Conservation (phyloP, 176 grass and related monocot genomes). For the Aegilops longissima region DNA sequence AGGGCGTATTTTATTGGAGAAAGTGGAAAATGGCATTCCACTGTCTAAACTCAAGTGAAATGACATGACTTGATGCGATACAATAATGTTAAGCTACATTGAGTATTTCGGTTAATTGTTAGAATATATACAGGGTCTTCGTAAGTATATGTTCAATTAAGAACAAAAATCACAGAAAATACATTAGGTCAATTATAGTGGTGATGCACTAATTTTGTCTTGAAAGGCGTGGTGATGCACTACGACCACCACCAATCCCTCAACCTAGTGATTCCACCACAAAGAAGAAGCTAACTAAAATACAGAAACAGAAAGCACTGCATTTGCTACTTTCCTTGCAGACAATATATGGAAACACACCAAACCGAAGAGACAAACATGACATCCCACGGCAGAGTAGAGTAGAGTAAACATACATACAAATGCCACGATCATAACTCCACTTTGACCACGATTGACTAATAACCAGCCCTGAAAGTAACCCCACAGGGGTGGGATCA, state of each 20-base stretch:
- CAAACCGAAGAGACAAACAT: constrained; percentile 48
- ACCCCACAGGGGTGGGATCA: constrained; percentile 19
- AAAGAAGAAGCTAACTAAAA: background rate
- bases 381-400: background rate
- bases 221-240: constrained; percentile 33
- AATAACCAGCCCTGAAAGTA: constrained; percentile 28
- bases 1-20: no score
- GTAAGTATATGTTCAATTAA: background rate
- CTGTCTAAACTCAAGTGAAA: background rate
- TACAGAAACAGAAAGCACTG: background rate
- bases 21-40: no score
- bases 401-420: background rate
- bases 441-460: constrained; percentile 32
- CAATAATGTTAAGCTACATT: background rate
- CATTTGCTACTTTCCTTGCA: background rate
- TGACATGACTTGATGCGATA: background rate
- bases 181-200: constrained; percentile 20
- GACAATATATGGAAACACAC: constrained; percentile 14
- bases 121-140: no score
- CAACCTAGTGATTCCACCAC: background rate
- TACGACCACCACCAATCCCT: background rate
- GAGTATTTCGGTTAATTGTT: background rate
- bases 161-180: background rate
- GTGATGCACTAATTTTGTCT: constrained; percentile 25
- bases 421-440: constrained; percentile 13